phyloP scores from a whole-genome alignment of 2,329 filamentous ascomycete species.

The Rhexocercosporidium sp. region DNA sequence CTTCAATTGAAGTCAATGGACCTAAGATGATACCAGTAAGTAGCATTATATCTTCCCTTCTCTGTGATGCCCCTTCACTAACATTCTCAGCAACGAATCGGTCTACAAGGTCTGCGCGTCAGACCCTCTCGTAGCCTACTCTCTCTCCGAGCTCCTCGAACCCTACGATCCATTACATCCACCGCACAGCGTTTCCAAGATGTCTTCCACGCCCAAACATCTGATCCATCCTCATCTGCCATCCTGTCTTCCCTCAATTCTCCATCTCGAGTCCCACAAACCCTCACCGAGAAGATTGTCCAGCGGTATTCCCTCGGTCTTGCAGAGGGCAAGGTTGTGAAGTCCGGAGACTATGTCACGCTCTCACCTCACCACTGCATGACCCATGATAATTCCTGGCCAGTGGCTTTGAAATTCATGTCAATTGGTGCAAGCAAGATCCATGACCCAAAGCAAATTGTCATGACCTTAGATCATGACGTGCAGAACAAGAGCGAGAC shows the following conservation, averaged over 20 bases:
- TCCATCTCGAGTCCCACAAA: constrained; percentile 62
- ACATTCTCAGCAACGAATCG: constrained; percentile 33
- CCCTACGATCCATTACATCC: constrained; percentile 36
- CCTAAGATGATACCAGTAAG: constrained; percentile 37
- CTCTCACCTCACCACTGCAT: constrained; percentile 76
- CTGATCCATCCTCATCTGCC: constrained; percentile 56
- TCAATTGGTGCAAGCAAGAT: constrained; percentile 79
- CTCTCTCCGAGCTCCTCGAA: constrained; percentile 31
- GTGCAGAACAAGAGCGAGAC: constrained; percentile 80
- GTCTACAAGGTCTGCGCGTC: constrained; percentile 39
- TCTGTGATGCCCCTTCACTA: not conserved
- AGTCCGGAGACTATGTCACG: constrained; percentile 82
- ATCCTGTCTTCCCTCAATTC: constrained; percentile 58
- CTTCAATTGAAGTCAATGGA: constrained; percentile 32
- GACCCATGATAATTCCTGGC: constrained; percentile 86
- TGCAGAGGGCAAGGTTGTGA: constrained; percentile 74
- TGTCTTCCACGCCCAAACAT: constrained; percentile 68
- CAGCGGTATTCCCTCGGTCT: constrained; percentile 82
- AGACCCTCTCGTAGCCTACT: constrained; percentile 37
- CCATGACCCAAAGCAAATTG: constrained; percentile 73
- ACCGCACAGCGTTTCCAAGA: constrained; percentile 48
- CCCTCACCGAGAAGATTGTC: constrained; percentile 90
- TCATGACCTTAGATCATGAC: constrained; percentile 87
- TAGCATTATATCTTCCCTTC: not conserved
- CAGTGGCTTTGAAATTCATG: constrained; percentile 79